A percentile compares a stretch with the other conserved stretches of the same genome.
These are phyloP conservation scores for Calonectria pseudoreteaudii DNA, from an alignment of 2,329 filamentous ascomycete species.

Conservation along the genomic window DNA sequence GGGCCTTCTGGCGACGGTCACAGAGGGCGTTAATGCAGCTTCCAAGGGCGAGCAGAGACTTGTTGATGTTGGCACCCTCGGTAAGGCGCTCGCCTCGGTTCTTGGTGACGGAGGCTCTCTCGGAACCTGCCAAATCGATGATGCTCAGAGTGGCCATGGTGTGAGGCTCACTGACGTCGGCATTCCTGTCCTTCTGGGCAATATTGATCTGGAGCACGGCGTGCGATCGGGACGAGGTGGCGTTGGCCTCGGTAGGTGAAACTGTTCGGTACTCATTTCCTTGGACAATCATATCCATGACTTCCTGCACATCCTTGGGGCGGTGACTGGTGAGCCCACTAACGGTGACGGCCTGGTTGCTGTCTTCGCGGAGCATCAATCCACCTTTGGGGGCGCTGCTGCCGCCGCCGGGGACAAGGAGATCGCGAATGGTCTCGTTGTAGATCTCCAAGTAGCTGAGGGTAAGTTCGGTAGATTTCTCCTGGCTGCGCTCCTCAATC, in stretches of 20 bases:
- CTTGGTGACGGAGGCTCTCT: conserved; percentile 95
- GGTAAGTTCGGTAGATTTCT: conserved; percentile 90
- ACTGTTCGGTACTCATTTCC: conserved; percentile 96
- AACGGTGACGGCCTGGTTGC: conserved; percentile 92
- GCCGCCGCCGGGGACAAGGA: conserved; percentile 86
- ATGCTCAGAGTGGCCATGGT: conserved; percentile 99
- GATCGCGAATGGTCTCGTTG: conserved; percentile 97
- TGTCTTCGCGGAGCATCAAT: conserved; percentile 93
- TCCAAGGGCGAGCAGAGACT: conserved; percentile 91
- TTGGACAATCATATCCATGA: conserved; percentile 99
- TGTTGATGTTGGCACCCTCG: conserved; percentile 99
- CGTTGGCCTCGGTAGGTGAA: conserved; percentile 96
- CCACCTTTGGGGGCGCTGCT: conserved; percentile 69
- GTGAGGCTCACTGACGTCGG: conserved; percentile 91
- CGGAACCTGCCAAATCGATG: conserved; percentile 95
- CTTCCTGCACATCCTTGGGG: conserved; percentile 90
- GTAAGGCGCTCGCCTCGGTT: conserved; percentile 91
- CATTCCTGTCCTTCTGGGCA: conserved; percentile 93
- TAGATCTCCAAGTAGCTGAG: conserved; percentile 98
- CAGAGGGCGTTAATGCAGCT: conserved; percentile 99
- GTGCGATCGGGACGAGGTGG: conserved; percentile 96
- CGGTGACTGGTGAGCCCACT: conserved; percentile 91
- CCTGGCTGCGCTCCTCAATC: conserved; percentile 85
- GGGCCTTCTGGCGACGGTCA: conserved; percentile 89
- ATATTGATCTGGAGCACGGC: conserved; percentile 98